phyloP scores from a whole-genome alignment of 805 yeast species.

The Saturnispora saitoi region DNA sequence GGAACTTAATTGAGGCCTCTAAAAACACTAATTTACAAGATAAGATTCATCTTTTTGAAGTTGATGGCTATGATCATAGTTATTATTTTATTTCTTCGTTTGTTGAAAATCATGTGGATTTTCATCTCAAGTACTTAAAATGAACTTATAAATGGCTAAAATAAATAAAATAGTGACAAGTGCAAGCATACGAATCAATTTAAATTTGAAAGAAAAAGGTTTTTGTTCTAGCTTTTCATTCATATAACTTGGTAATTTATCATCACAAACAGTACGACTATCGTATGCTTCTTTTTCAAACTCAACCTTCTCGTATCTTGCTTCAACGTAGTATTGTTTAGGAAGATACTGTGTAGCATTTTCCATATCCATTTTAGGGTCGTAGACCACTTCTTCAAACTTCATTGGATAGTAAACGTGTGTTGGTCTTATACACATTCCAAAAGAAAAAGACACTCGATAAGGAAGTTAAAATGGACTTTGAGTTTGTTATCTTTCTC shows the following conservation, averaged over 20 bases:
- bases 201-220: neutral
- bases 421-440: slow-evolving; percentile 4
- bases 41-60: slow-evolving; percentile 49
- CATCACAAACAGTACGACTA: neutral
- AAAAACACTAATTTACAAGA: slow-evolving; percentile 51
- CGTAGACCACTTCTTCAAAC: slow-evolving; percentile 25
- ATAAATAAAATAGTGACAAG: neutral
- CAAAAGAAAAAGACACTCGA: neutral
- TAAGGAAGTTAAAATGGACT: neutral
- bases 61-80: slow-evolving; percentile 84
- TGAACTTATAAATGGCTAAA: neutral
- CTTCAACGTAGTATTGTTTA: slow-evolving; percentile 25
- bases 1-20: slow-evolving; percentile 54
- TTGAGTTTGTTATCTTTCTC: neutral
- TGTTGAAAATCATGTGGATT: slow-evolving; percentile 74
- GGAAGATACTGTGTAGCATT: slow-evolving; percentile 27
- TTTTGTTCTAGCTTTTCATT: neutral
- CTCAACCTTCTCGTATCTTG: neutral
- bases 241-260: neutral
- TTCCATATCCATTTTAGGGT: slow-evolving; percentile 23
- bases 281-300: neutral
- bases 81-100: slow-evolving; percentile 79
- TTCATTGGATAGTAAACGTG: slow-evolving; percentile 7
- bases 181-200: too few relatives aligned
- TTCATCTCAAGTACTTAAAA: slow-evolving; percentile 57